These are phyloP conservation scores for Paraphoma sp. DNA, from an alignment of 2,329 filamentous ascomycete genomes.

Conservation along the genomic window DNA sequence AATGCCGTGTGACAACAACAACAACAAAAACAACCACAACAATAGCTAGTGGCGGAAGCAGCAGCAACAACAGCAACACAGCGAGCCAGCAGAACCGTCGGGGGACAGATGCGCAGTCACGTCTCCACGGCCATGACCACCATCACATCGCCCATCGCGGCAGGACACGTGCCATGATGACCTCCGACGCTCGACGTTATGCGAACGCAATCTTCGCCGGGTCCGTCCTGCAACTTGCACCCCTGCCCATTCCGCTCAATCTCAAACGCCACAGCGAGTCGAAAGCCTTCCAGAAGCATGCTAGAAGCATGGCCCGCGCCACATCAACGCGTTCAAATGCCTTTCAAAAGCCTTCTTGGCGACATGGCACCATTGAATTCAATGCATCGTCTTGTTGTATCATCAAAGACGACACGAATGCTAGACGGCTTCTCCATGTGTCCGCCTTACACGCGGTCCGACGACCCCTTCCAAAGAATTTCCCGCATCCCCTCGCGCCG, in stretches of 20 bases:
- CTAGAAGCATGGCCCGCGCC: not conserved
- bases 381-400: too few relatives aligned
- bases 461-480: too few relatives aligned
- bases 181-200: not conserved
- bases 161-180: not conserved
- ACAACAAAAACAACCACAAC: not conserved
- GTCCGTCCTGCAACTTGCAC: not conserved
- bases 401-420: too few relatives aligned
- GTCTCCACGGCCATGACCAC: not conserved
- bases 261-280: conserved; percentile 11
- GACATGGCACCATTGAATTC: too few relatives aligned
- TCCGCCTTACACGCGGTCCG: too few relatives aligned
- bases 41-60: not conserved
- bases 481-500: too few relatives aligned
- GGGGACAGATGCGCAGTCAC: not conserved
- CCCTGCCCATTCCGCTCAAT: conserved; percentile 12
- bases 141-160: not conserved
- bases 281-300: not conserved
- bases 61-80: not conserved
- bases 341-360: too few relatives aligned
- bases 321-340: too few relatives aligned
- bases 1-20: not conserved
- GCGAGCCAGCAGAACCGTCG: not conserved
- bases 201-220: conserved; percentile 19
- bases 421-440: too few relatives aligned